phyloP scores from a whole-genome alignment of 2,329 filamentous ascomycete species.

The Cryphonectria parasitica region DNA sequence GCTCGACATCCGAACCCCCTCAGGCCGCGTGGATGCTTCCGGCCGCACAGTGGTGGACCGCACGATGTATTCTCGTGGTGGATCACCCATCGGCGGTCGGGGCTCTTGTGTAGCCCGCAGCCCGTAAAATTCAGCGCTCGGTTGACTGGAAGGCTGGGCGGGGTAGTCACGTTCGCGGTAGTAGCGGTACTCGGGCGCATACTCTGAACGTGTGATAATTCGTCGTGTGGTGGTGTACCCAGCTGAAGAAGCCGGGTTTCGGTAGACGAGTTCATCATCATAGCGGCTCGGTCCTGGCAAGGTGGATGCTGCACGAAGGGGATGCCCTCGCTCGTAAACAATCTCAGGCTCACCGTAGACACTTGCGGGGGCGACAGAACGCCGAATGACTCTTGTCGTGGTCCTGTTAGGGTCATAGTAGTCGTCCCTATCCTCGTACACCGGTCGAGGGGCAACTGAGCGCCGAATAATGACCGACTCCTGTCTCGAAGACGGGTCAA shows the following conservation, averaged over 20 bases:
- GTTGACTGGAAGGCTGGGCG: conserved; percentile 48
- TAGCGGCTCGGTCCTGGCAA: conserved; percentile 51
- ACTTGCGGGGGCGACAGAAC: conserved; percentile 54
- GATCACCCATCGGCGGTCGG: conserved; percentile 47
- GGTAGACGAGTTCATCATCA: conserved; percentile 55
- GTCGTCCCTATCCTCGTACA: conserved; percentile 36
- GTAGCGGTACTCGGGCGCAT: conserved; percentile 55
- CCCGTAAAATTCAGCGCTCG: conserved; percentile 52
- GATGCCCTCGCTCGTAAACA: conserved; percentile 67
- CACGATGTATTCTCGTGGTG: conserved; percentile 56
- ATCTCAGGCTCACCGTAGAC: conserved; percentile 55
- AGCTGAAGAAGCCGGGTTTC: conserved; percentile 55
- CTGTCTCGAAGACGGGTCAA: conserved; percentile 53
- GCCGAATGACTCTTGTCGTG: conserved; percentile 42
- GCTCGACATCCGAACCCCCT: conserved; percentile 50
- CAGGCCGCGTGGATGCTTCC: conserved; percentile 45
- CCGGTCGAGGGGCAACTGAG: conserved; percentile 52
- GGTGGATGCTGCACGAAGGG: conserved; percentile 52
- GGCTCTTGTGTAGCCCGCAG: conserved; percentile 48
- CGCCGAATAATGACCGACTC: conserved; percentile 48
- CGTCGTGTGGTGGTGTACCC: conserved; percentile 53
- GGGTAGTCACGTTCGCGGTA: conserved; percentile 64
- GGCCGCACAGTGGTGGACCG: conserved; percentile 61
- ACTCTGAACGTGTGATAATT: conserved; percentile 67
- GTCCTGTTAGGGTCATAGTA: conserved; percentile 31